Conservation (phyloP, 805 yeast genomes). For the Clavispora fructus region DNA sequence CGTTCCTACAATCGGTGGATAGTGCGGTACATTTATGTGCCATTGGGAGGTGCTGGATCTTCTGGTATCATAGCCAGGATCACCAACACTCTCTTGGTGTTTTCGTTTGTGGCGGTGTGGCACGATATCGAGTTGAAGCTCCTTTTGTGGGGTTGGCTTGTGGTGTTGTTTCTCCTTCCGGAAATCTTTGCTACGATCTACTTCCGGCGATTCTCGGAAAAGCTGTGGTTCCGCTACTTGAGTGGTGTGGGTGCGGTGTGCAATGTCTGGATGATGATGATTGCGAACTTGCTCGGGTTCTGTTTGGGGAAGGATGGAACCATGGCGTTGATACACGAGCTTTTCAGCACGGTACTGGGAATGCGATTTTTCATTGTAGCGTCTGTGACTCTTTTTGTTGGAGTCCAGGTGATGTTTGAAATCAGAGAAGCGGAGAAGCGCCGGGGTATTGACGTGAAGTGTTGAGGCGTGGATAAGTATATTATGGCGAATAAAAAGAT, state of each 20-base stretch:
- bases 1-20: constrained; percentile 90
- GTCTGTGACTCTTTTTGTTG: constrained; percentile 68
- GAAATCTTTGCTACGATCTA: constrained; percentile 62
- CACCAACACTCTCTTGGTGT: constrained; percentile 75
- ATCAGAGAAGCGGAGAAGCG: constrained; percentile 81
- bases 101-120: constrained; percentile 96
- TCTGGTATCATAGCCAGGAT: constrained; percentile 46
- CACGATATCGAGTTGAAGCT: constrained; percentile 90
- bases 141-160: constrained; percentile 92
- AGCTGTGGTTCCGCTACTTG: constrained; percentile 71
- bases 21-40: constrained; percentile 81
- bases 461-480: constrained; percentile 30
- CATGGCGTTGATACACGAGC: constrained; percentile 53
- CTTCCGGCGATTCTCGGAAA: constrained; percentile 34
- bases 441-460: constrained; percentile 74
- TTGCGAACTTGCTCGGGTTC: constrained; percentile 92
- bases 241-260: constrained; percentile 85
- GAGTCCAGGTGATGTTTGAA: constrained; percentile 92
- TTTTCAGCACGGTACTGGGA: constrained; percentile 71
- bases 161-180: constrained; percentile 82
- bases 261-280: constrained; percentile 97
- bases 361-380: constrained; percentile 56
- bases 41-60: constrained; percentile 68
- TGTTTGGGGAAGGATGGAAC: constrained; percentile 91
- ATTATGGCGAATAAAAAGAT: too few species aligned